A percentile compares a stretch with the other conserved stretches of the same genome.
Evolutionary conservation across 208 protist species (phyloP).

Genomic region (Trypanosoma melophagium): DNA sequence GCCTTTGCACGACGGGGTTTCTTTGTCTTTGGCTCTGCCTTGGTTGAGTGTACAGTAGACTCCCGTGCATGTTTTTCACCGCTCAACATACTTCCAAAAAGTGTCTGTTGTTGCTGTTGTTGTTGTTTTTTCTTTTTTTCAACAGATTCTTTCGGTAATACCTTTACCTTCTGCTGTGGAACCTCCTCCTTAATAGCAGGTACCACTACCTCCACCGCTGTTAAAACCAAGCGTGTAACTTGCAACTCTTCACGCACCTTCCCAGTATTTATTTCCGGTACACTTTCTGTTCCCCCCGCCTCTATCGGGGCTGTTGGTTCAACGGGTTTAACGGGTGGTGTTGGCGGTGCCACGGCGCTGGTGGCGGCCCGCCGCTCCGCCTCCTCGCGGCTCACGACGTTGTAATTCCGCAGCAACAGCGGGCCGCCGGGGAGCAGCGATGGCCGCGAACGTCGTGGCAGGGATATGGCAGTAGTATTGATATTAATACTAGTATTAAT

Average conservation of each 20-base stretch:
- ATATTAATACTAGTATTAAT: too few relatives aligned
- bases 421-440: slow-evolving; percentile 3
- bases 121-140: not conserved
- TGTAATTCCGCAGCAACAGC: slow-evolving; percentile 27
- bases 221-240: too few relatives aligned
- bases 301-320: not conserved
- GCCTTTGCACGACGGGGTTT: slow-evolving; percentile 15
- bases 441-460: not conserved
- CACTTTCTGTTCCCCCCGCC: not conserved
- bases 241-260: not conserved
- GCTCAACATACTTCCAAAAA: slow-evolving; percentile 43
- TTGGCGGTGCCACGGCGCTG: not conserved
- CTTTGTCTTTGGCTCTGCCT: slow-evolving; percentile 20
- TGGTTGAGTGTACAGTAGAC: not conserved
- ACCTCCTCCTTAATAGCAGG: too few relatives aligned
- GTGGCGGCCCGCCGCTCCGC: not conserved
- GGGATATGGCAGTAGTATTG: not conserved
- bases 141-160: not conserved
- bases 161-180: too few relatives aligned
- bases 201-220: too few relatives aligned
- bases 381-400: slow-evolving; percentile 23
- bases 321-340: too few relatives aligned
- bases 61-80: slow-evolving; percentile 21
- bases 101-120: slow-evolving; percentile 21
- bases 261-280: not conserved